Base-by-base conservation (phyloP, 129 eudicot genomes). In the Pseudognaphalium luteoalbum region DNA sequence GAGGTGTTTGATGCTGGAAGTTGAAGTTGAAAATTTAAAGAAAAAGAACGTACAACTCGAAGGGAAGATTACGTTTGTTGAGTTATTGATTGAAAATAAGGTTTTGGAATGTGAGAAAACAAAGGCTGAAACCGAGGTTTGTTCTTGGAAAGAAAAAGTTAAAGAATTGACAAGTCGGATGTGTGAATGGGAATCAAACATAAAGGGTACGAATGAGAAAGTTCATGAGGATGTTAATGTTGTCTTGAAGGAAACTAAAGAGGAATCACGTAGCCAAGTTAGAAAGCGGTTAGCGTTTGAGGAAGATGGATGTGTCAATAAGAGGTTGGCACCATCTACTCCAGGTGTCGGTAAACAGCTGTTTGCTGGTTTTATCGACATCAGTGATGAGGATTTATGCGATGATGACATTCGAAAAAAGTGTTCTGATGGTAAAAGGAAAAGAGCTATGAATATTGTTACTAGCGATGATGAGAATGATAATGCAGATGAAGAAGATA, bases 61-160 rank as follows among this genome's bases (percentile, higher is more conserved):
- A 70, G 76, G 66, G 68, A 64, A 56, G 42, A 69, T 66, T 9
- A 64, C 32, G 63, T 59, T 84, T 52, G 19, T 34, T 25, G 73
- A 84, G 32, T 67, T 88, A 83, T 81, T 81, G 86, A 73, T 66
- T 35, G 92, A 86, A 80, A 88, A 82, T 78, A 77, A 80, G 28
- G 90, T 79, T 69, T 71, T 91, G 91, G 87, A 86, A 34, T 83
- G 84, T 79, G 93, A 88, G 77, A 91, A 86, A 81, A 62, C 20
- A 25, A 85, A 64, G 25, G 89, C 88, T 68, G 88, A 88, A 76
- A 74, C 73, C 6, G 83, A 84, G 70, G 85, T 42, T 42, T 42
- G 50, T 2, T 42, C 14, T 42, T 42, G 12, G 50, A 42, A 42
- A 42, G 50, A 9, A 8, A 42, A 42, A 42, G 50, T 44, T 80